Conservation (phyloP, 208 protist species). For the Crithidia fasciculata region DNA sequence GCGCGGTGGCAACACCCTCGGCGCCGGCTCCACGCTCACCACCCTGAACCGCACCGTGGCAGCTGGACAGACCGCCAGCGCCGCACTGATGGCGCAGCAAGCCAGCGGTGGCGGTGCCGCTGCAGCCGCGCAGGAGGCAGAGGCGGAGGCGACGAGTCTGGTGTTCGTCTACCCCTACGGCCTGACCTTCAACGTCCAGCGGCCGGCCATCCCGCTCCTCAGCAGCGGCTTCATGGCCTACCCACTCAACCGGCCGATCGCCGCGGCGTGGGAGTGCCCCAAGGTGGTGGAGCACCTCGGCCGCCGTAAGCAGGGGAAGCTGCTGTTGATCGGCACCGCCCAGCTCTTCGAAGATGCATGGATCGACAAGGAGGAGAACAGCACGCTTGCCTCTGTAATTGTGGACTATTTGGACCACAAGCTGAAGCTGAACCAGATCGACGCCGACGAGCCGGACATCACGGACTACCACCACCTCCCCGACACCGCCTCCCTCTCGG, state of each 20-base stretch:
- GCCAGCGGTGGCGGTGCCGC: neutral
- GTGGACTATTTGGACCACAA: conserved; percentile 89
- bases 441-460: conserved; percentile 95
- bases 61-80: conserved; percentile 32
- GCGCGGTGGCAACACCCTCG: conserved; percentile 28
- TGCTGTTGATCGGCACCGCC: conserved; percentile 90
- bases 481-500: conserved; percentile 93
- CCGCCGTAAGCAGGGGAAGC: conserved; percentile 85
- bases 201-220: conserved; percentile 93
- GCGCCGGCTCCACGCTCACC: conserved; percentile 37
- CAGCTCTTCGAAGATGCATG: conserved; percentile 94
- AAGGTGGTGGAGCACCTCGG: conserved; percentile 76
- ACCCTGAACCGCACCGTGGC: conserved; percentile 74
- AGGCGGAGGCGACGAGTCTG: conserved; percentile 65
- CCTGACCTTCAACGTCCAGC: conserved; percentile 94
- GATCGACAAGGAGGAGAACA: conserved; percentile 95
- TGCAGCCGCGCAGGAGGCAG: conserved; percentile 29
- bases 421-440: conserved; percentile 93
- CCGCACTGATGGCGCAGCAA: conserved; percentile 20
- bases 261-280: conserved; percentile 78
- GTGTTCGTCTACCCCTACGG: conserved; percentile 96
- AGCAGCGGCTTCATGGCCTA: conserved; percentile 95
- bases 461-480: conserved; percentile 95
- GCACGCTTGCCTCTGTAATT: conserved; percentile 81
- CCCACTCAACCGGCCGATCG: conserved; percentile 94